Percentiles rank a stretch among this genome's conserved stretches.
phyloP scores from a whole-genome alignment of 352 stramenopile genomes.

The Globisporangium barbulae region DNA sequence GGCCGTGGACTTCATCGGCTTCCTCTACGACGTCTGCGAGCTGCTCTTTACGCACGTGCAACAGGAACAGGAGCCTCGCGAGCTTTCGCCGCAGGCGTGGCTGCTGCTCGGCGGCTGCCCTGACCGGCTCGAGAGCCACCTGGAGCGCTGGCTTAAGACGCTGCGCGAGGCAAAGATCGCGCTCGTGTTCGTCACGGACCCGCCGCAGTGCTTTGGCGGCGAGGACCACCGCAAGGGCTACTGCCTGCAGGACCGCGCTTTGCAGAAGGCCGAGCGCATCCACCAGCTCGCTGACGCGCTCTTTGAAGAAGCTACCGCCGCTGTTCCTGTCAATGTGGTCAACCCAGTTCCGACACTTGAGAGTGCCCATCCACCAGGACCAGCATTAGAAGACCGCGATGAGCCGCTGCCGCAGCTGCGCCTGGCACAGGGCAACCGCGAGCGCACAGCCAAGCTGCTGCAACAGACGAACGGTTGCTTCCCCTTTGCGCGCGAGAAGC shows the following conservation, averaged over 20 bases:
- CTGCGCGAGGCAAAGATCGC: conserved; percentile 39
- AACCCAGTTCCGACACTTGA: not conserved
- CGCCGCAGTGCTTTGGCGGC: conserved; percentile 72
- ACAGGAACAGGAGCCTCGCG: conserved; percentile 11
- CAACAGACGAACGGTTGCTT: conserved; percentile 70
- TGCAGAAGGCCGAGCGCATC: conserved; percentile 53
- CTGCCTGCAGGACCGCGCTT: conserved; percentile 47
- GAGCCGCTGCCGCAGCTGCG: conserved; percentile 7
- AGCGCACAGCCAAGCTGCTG: conserved; percentile 28
- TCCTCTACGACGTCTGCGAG: conserved; percentile 72
- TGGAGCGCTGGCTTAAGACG: conserved; percentile 46
- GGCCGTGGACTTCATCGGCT: conserved; percentile 78
- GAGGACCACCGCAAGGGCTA: conserved; percentile 61
- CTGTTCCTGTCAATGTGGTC: not conserved
- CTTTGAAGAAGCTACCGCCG: conserved; percentile 14
- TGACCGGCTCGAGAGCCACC: conserved; percentile 35
- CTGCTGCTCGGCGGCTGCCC: conserved; percentile 60
- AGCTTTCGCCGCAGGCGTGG: conserved; percentile 39
- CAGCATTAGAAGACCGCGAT: not conserved
- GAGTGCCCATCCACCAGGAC: not conserved
- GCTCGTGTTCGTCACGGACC: conserved; percentile 72
- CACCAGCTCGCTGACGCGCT: conserved; percentile 32
- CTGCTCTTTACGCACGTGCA: conserved; percentile 40
- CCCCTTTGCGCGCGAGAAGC: conserved; percentile 68
- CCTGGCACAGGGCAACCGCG: conserved; percentile 10